phyloP scores from a whole-genome alignment of 805 yeast species.

The Ogataea pignaliae region DNA sequence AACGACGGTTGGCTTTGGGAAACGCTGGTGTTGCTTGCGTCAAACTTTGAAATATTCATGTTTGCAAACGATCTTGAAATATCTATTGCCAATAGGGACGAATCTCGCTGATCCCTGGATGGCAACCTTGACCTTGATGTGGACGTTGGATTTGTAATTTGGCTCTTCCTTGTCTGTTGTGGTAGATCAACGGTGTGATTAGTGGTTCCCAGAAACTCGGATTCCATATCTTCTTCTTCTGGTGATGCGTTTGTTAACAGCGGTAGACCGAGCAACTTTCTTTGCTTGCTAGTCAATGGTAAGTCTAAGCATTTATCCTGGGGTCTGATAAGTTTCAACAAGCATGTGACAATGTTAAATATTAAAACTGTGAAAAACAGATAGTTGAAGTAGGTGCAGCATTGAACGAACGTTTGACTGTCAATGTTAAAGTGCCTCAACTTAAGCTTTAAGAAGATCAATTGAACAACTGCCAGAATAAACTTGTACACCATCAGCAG shows the following conservation, averaged over 20 bases:
- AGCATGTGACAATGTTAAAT: slow-evolving; percentile 26
- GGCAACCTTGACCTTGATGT: slow-evolving; percentile 1
- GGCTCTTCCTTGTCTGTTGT: too few relatives aligned
- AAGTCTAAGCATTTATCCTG: slow-evolving; percentile 49
- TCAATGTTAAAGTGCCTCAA: slow-evolving; percentile 1
- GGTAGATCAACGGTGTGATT: background rate
- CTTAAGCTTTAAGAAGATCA: slow-evolving; percentile 15
- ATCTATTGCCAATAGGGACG: slow-evolving; percentile 20
- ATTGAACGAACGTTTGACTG: slow-evolving; percentile 2
- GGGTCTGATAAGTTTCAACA: slow-evolving; percentile 32
- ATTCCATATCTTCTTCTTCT: slow-evolving; percentile 3
- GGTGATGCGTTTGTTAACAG: slow-evolving; percentile 4
- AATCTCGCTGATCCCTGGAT: slow-evolving; percentile 9
- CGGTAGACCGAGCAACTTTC: slow-evolving; percentile 41
- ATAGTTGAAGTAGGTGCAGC: slow-evolving; percentile 12
- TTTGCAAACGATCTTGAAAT: slow-evolving; percentile 27
- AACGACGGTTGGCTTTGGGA: background rate
- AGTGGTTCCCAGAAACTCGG: background rate
- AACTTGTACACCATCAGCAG: slow-evolving; percentile 29
- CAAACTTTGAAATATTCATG: slow-evolving; percentile 18
- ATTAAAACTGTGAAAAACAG: slow-evolving; percentile 22
- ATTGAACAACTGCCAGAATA: slow-evolving; percentile 18
- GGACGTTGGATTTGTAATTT: background rate
- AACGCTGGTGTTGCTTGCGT: background rate
- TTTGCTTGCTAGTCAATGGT: slow-evolving; percentile 43